Conservation (phyloP, 805 yeast genomes). For the baker's yeast (Saccharomyces cerevisiae) region DNA sequence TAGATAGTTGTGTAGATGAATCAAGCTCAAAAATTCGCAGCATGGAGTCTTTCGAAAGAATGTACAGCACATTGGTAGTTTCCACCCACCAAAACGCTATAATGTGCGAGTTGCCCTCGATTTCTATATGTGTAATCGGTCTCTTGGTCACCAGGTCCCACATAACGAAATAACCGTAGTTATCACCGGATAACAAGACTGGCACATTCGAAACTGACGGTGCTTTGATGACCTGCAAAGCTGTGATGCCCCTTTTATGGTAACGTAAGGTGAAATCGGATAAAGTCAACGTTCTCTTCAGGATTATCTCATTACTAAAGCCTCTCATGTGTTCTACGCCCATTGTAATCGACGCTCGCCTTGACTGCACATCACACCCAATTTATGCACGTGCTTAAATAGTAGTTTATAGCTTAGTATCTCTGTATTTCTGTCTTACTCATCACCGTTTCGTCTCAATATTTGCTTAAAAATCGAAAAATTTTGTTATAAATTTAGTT, state of each 20-base stretch:
- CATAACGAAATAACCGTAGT: constrained; percentile 15
- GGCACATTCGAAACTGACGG: constrained; percentile 5
- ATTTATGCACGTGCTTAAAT: background rate
- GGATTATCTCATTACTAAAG: background rate
- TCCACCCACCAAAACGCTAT: constrained; percentile 11
- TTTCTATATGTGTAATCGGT: constrained; percentile 8
- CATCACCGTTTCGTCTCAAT: background rate
- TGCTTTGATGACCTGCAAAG: background rate
- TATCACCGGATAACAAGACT: constrained; percentile 23
- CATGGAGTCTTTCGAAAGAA: constrained; percentile 22
- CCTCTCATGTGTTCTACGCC: background rate
- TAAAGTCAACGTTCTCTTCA: background rate
- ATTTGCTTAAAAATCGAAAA: background rate
- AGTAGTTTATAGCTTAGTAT: background rate
- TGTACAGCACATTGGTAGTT: constrained; percentile 7
- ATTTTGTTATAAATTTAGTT: background rate
- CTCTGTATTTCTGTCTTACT: background rate
- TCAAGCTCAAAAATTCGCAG: constrained; percentile 15
- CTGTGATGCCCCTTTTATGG: constrained; percentile 7
- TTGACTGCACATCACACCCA: background rate
- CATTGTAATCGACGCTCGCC: background rate
- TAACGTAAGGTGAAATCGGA: constrained; percentile 2
- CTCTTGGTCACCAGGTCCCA: constrained; percentile 28
- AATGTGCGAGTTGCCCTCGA: constrained; percentile 11
- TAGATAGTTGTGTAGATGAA: background rate